Evolutionary conservation across 768 basidiomycete species (phyloP).

Genomic region (Leucosporidium creatinivorum): DNA sequence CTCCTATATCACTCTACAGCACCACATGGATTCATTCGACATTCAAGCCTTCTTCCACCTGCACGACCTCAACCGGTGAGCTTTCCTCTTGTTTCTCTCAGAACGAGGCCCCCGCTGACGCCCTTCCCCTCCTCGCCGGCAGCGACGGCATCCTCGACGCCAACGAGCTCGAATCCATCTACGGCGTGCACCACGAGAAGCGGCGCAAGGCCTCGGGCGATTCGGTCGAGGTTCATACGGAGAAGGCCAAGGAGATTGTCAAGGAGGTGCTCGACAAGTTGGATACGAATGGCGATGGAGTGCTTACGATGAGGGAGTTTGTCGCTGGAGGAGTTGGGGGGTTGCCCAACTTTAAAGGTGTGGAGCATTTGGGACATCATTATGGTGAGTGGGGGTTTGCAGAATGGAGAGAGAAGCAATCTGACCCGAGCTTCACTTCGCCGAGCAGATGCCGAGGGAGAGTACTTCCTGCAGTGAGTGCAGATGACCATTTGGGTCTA

Average conservation of each 20-base stretch:
- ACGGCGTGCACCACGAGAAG: slow-evolving; percentile 60
- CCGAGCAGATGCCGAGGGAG: slow-evolving; percentile 37
- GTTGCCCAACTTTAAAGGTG: slow-evolving; percentile 70
- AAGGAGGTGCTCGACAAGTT: slow-evolving; percentile 59
- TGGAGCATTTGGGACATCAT: slow-evolving; percentile 87
- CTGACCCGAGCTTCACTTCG: neutral
- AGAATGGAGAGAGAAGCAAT: slow-evolving; percentile 42
- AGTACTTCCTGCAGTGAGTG: slow-evolving; percentile 65
- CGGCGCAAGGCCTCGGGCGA: slow-evolving; percentile 21
- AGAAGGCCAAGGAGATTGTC: slow-evolving; percentile 55
- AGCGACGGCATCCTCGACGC: slow-evolving; percentile 76
- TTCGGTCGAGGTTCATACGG: slow-evolving; percentile 31
- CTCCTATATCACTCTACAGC: neutral
- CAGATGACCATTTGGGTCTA: no score
- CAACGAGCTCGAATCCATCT: slow-evolving; percentile 88
- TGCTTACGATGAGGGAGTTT: slow-evolving; percentile 63
- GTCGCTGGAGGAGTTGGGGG: slow-evolving; percentile 60
- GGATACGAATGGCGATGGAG: slow-evolving; percentile 69
- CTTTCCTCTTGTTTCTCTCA: neutral
- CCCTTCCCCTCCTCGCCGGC: neutral
- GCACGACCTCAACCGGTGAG: slow-evolving; percentile 71
- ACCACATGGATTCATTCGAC: slow-evolving; percentile 44
- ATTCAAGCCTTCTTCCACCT: slow-evolving; percentile 81
- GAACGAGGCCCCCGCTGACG: no score
- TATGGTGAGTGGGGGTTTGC: slow-evolving; percentile 56